Conservation (phyloP, 2,329 filamentous ascomycete genomes). For the Claviceps sp. region DNA sequence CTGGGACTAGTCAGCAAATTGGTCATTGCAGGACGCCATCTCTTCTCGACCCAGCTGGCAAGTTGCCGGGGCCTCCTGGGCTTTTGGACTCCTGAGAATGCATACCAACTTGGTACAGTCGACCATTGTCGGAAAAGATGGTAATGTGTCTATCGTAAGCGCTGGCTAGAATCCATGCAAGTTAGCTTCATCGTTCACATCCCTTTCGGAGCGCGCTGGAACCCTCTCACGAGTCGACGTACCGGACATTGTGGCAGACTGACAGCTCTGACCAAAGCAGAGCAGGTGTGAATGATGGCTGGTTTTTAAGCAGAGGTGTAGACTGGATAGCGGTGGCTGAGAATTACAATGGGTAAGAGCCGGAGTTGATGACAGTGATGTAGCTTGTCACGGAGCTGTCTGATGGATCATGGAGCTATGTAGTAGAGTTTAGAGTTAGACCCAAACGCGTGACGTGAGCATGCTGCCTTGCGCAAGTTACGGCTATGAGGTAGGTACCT, state of each 20-base stretch:
- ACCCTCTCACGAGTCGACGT: slow-evolving; percentile 11
- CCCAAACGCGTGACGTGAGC: slow-evolving; percentile 33
- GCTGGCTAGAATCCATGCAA: slow-evolving; percentile 30
- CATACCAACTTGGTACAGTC: slow-evolving; percentile 98
- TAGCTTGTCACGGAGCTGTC: background rate
- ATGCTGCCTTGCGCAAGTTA: slow-evolving; percentile 12
- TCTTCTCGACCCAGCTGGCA: background rate
- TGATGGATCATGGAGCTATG: background rate
- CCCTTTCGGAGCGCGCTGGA: background rate
- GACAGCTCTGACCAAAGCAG: slow-evolving; percentile 10
- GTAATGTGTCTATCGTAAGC: slow-evolving; percentile 98
- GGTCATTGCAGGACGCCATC: background rate
- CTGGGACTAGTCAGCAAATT: slow-evolving; percentile 31
- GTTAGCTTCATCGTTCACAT: slow-evolving; percentile 12
- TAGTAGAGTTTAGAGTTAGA: no score
- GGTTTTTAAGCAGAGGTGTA: background rate
- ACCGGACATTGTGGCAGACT: slow-evolving; percentile 39
- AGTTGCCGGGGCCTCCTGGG: no score
- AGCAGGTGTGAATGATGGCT: background rate
- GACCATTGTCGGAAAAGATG: slow-evolving; percentile 97
- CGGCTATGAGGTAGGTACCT: background rate
- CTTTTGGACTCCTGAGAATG: slow-evolving; percentile 12
- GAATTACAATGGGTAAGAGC: slow-evolving; percentile 3
- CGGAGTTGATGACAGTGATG: slow-evolving; percentile 4
- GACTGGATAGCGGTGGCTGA: background rate